phyloP scores from a whole-genome alignment of 2,329 filamentous ascomycete species.

The Clonostachys byssicola region DNA sequence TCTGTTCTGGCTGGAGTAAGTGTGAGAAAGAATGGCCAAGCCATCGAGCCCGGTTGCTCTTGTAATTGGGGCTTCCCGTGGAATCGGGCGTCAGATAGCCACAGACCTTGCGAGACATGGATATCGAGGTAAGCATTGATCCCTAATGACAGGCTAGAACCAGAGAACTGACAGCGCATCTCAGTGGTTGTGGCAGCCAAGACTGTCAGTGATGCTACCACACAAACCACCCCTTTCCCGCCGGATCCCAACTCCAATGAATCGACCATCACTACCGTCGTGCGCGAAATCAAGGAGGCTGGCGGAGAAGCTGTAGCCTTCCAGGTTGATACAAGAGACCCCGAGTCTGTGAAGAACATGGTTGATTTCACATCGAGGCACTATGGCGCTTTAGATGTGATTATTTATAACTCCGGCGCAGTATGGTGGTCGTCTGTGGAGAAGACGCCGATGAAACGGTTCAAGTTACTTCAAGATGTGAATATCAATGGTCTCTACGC shows the following conservation, averaged over 20 bases:
- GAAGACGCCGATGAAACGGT: conserved; percentile 68
- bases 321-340: conserved; percentile 66
- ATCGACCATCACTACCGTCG: conserved; percentile 78
- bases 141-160: no score
- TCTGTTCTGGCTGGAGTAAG: no score
- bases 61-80: conserved; percentile 71
- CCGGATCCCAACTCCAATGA: conserved; percentile 70
- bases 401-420: conserved; percentile 80
- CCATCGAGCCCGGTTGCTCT: conserved; percentile 52
- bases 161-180: not conserved
- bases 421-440: conserved; percentile 80
- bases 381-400: conserved; percentile 63
- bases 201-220: conserved; percentile 59
- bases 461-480: conserved; percentile 70
- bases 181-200: conserved; percentile 76
- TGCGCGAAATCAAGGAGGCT: conserved; percentile 63
- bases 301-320: conserved; percentile 64
- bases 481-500: conserved; percentile 75
- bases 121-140: conserved; percentile 54
- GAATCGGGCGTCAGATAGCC: conserved; percentile 77
- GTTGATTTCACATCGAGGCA: conserved; percentile 48
- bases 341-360: conserved; percentile 55
- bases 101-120: conserved; percentile 69
- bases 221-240: conserved; percentile 55
- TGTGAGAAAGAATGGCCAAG: not conserved